Evolutionary conservation across 345 rosid species (phyloP).

Genomic region (Dimocarpus longan): DNA sequence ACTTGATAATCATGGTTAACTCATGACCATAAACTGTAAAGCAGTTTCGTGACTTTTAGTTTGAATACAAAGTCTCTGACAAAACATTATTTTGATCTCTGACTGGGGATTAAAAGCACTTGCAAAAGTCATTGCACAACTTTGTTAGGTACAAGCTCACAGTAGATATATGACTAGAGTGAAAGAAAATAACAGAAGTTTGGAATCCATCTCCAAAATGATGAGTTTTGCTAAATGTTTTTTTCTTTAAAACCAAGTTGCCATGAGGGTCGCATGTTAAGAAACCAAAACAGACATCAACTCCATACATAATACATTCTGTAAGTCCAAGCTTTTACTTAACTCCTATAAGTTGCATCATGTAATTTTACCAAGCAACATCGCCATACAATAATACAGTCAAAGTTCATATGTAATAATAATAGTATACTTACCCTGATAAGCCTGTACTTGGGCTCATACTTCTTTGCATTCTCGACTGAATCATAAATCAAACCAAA

Average conservation of each 20-base stretch:
- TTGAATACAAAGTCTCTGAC: background rate
- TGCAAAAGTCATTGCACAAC: background rate
- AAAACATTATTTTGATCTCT: background rate
- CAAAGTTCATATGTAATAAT: background rate
- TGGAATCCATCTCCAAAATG: background rate
- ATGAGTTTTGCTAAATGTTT: background rate
- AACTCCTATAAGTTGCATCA: background rate
- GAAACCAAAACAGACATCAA: background rate
- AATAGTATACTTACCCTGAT: conserved; percentile 70
- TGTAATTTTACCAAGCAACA: background rate
- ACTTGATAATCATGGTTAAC: too few species aligned
- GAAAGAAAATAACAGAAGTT: too few species aligned
- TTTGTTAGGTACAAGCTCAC: background rate
- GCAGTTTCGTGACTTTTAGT: background rate
- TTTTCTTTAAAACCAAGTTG: background rate
- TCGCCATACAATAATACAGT: too few species aligned
- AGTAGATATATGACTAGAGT: background rate
- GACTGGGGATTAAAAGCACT: background rate
- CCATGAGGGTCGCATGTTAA: background rate
- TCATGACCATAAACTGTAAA: too few species aligned
- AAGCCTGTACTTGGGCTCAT: conserved; percentile 93
- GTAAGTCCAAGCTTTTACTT: background rate
- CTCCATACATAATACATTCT: background rate
- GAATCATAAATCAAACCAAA: conserved; percentile 93
- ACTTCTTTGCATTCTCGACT: conserved; percentile 91